Evolutionary conservation across 768 basidiomycete genomes (phyloP), one percentile per base, ranked within the genome.

Genomic region (Kwoniella dejecticola): DNA sequence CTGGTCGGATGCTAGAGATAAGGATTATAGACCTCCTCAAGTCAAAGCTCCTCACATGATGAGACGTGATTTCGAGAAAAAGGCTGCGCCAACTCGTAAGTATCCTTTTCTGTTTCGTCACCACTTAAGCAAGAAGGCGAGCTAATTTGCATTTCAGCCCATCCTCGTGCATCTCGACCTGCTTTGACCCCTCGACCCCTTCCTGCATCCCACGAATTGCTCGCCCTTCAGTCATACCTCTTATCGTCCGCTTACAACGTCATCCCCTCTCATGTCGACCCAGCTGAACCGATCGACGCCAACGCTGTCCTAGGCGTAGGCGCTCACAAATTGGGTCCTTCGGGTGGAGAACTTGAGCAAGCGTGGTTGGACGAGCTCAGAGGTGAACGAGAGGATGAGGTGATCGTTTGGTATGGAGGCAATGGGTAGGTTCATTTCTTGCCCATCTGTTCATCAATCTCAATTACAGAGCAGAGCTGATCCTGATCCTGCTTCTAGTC

Each of bases 221-320:
- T 79, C 23, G 77, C 77, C 6, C 63, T 79, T 15, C 77, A 79
- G 60, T 73, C 77, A 0, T 79, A 73, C 57, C 71, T 79, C 19
- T 65, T 79, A 17, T 62, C 68, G 41, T 61, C 64, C 2, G 55
- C 62, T 10, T 64, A 66, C 50, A 69, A 77, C 59, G 29, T 62
- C n/a, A 69, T 79, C 17, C 69, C 76, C 2, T 10, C 33, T 7
- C 11, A 60, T 26, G 46, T 70, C 11, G 67, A 77, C 59, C 56
- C 69, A 4, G 23, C 24, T 3, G 12, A 42, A 24, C 74, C 76
- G 4, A 58, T 79, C 0, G 76, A 79, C 50, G 70, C 74, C 11
- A 62, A 68, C 44, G 47, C 62, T 21, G 54, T 77, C 21, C 63
- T 76, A 38, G 68, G 65, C 8, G 48, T 70, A 11, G 63, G 55